Conservation (phyloP, 345 rosid species). For the Ceriops zippeliana region DNA sequence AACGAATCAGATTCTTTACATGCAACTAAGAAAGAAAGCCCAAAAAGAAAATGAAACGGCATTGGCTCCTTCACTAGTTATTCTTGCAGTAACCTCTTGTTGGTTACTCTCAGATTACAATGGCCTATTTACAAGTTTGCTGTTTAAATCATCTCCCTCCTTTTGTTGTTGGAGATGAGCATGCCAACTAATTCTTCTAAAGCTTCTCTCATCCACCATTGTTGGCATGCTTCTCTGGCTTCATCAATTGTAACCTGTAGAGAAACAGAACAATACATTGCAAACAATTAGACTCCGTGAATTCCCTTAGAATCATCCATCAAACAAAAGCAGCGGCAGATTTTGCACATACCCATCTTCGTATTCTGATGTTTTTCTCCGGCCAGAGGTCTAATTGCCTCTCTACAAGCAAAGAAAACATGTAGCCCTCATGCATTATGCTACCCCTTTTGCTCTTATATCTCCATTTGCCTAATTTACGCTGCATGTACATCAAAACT, state of each 20-base stretch:
- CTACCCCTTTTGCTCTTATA: conserved; percentile 50
- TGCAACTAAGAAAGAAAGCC: too few species aligned
- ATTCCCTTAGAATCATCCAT: background rate
- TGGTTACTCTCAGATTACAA: background rate
- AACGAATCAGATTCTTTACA: too few species aligned
- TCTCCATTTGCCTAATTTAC: conserved; percentile 45
- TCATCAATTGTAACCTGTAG: conserved; percentile 36
- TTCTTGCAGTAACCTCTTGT: too few species aligned
- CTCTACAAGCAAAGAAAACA: conserved; percentile 49
- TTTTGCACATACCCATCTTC: conserved; percentile 45
- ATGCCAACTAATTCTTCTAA: conserved; percentile 37
- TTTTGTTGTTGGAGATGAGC: background rate
- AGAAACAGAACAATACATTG: background rate
- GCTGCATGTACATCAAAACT: conserved; percentile 17
- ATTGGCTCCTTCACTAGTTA: too few species aligned
- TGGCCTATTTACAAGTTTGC: background rate
- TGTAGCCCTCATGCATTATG: conserved; percentile 46
- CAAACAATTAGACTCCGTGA: background rate
- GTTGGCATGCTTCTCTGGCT: conserved; percentile 44
- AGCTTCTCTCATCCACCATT: conserved; percentile 59
- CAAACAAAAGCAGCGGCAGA: background rate
- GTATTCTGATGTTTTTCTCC: conserved; percentile 37
- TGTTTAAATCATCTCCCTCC: background rate
- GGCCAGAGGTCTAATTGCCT: conserved; percentile 49
- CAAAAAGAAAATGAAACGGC: too few species aligned